Percentiles rank a stretch among this genome's conserved stretches.
These are phyloP conservation scores for Selaginella tamariscina DNA, from an alignment of 75 land plant genomes.

Conservation along the genomic window DNA sequence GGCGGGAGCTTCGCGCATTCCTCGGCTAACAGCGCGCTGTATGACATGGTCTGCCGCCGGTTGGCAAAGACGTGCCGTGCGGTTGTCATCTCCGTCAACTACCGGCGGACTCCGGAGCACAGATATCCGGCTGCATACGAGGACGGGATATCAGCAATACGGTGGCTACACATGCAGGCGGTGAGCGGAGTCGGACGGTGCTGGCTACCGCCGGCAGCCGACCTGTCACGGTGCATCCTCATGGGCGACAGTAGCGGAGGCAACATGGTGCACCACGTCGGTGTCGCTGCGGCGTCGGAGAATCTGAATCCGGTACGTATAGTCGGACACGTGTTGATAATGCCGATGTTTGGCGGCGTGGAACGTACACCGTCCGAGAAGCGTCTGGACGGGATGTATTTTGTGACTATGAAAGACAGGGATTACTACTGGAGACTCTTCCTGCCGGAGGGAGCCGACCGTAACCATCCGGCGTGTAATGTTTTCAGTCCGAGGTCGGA, in stretches of 20 bases:
- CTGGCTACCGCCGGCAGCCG: constrained; percentile 16
- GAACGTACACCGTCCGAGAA: constrained; percentile 46
- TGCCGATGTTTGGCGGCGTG: constrained; percentile 60
- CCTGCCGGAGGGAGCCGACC: constrained; percentile 34
- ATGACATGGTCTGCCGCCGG: constrained; percentile 5
- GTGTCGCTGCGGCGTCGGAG: constrained; percentile 14
- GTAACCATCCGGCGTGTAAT: constrained; percentile 41
- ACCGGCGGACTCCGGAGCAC: constrained; percentile 2
- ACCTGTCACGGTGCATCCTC: constrained; percentile 28
- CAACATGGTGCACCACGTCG: constrained; percentile 44
- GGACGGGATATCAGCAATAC: neutral
- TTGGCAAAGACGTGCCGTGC: neutral
- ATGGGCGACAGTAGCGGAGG: constrained; percentile 57
- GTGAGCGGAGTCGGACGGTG: neutral
- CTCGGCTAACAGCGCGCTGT: constrained; percentile 10
- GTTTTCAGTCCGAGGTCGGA: constrained; percentile 25
- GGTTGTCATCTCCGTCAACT: constrained; percentile 3
- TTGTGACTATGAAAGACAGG: constrained; percentile 21
- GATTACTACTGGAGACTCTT: constrained; percentile 57
- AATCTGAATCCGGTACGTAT: constrained; percentile 14
- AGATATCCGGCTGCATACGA: neutral
- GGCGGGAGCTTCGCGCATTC: constrained; percentile 11
- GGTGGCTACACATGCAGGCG: neutral
- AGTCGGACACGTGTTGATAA: constrained; percentile 33
- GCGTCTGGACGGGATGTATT: constrained; percentile 7